phyloP scores from a whole-genome alignment of 306 rosid genomes.

The Pterocarpus macrocarpus region DNA sequence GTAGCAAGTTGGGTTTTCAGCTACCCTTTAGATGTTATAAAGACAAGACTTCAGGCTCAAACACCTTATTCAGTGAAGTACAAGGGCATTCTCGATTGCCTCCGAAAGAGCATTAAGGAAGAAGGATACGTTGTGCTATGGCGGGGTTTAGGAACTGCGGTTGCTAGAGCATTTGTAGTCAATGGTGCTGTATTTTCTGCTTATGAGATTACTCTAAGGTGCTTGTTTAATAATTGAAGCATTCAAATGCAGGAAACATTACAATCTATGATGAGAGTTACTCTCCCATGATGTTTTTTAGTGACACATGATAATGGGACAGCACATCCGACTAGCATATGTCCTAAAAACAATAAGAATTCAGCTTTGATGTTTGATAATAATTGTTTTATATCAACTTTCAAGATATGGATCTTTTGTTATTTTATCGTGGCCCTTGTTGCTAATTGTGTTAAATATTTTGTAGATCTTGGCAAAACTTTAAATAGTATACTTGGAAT shows the following conservation, averaged over 20 bases:
- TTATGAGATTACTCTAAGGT: conserved; percentile 77
- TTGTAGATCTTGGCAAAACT: not conserved
- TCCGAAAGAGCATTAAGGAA: conserved; percentile 58
- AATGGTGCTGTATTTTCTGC: conserved; percentile 85
- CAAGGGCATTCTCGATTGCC: conserved; percentile 68
- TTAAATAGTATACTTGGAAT: not conserved
- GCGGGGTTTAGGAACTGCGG: conserved; percentile 82
- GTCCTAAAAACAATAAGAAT: not conserved
- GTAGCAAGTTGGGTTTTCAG: conserved; percentile 81
- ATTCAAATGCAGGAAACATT: not conserved
- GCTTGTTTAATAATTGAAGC: conserved; percentile 53
- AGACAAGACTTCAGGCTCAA: conserved; percentile 86
- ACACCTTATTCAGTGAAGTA: conserved; percentile 61
- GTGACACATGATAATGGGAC: conserved; percentile 11
- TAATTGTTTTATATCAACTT: not conserved
- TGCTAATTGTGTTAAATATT: not conserved
- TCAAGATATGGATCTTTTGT: not conserved
- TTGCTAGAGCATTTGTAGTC: conserved; percentile 80
- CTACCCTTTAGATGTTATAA: conserved; percentile 81
- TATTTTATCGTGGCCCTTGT: not conserved
- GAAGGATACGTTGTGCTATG: conserved; percentile 71
- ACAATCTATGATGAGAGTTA: too few relatives aligned
- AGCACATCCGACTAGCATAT: not conserved
- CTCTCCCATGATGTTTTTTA: not conserved
- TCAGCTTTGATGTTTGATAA: not conserved